A percentile compares a stretch with the other conserved stretches of the same genome.
Evolutionary conservation across 1,284 basidiomycete genomes (phyloP).

Genomic region (Trametes versicolor): DNA sequence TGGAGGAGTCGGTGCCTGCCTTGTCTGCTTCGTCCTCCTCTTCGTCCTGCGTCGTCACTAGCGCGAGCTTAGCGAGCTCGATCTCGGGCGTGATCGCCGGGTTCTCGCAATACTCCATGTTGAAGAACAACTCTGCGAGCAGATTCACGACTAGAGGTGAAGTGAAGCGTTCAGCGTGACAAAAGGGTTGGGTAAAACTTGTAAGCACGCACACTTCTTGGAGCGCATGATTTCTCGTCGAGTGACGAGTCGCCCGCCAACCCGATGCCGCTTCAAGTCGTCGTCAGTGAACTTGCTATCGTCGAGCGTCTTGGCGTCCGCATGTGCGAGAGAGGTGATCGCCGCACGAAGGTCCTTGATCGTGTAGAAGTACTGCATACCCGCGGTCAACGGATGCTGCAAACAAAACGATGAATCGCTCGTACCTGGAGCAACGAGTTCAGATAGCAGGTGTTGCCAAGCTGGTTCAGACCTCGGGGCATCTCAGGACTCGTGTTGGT

Average conservation of each 20-base stretch:
- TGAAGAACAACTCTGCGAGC: constrained; percentile 81
- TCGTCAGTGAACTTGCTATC: constrained; percentile 81
- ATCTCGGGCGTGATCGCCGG: constrained; percentile 84
- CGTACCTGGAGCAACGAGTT: constrained; percentile 85
- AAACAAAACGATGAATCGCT: not conserved
- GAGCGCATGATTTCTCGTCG: constrained; percentile 84
- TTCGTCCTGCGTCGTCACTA: constrained; percentile 91
- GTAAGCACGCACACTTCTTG: constrained; percentile 75
- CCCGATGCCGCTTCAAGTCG: constrained; percentile 82
- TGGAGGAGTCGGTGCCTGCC: constrained; percentile 79
- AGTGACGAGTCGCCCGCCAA: constrained; percentile 88
- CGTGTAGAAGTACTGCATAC: constrained; percentile 89
- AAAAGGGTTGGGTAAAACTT: constrained; percentile 17
- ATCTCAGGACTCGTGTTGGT: constrained; percentile 66
- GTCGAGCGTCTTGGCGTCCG: constrained; percentile 63
- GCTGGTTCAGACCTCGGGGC: constrained; percentile 90
- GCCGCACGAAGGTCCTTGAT: constrained; percentile 87
- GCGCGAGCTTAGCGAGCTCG: constrained; percentile 91
- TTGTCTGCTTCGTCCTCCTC: constrained; percentile 81
- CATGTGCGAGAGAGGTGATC: constrained; percentile 68
- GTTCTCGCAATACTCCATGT: constrained; percentile 74
- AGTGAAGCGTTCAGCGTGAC: not conserved
- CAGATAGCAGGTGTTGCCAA: constrained; percentile 94
- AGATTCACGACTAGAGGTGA: constrained; percentile 73
- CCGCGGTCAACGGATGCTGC: not conserved